These are phyloP conservation scores for Purshia tridentata DNA, from an alignment of 306 rosid genomes.

Conservation along the genomic window DNA sequence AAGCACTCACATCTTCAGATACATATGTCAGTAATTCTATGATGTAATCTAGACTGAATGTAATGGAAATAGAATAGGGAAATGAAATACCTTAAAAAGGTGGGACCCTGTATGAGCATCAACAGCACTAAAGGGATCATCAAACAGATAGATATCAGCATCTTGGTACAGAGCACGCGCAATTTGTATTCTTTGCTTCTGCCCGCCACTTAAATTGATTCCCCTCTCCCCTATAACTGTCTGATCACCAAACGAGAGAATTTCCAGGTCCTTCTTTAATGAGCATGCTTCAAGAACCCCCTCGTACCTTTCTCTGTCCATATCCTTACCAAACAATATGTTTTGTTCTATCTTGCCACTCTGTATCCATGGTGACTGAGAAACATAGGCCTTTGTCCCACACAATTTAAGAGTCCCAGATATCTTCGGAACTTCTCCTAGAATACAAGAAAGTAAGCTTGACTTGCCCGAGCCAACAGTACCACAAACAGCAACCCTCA, in stretches of 20 bases:
- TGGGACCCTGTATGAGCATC: constrained; percentile 98
- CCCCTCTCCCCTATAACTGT: constrained; percentile 86
- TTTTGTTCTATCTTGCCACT: constrained; percentile 80
- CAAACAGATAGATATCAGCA: constrained; percentile 76
- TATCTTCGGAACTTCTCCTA: constrained; percentile 81
- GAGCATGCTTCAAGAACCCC: constrained; percentile 79
- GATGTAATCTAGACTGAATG: background rate
- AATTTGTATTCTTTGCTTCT: constrained; percentile 82
- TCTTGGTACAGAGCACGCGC: constrained; percentile 84
- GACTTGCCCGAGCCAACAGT: constrained; percentile 90
- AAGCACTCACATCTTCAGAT: background rate
- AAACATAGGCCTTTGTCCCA: constrained; percentile 81
- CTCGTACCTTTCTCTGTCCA: constrained; percentile 68
- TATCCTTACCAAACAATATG: constrained; percentile 67
- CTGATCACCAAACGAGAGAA: constrained; percentile 76
- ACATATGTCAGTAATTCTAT: background rate
- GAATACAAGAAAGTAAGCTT: constrained; percentile 72
- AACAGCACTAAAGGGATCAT: constrained; percentile 92
- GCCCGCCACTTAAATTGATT: constrained; percentile 89
- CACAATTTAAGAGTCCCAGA: constrained; percentile 64
- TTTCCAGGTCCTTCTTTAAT: constrained; percentile 64
- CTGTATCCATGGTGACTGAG: constrained; percentile 93
- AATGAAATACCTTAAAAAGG: constrained; percentile 56
- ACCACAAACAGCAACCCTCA: constrained; percentile 86
- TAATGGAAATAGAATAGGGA: constrained; percentile 11